These are phyloP conservation scores for Colletotrichum brevisporum DNA, from an alignment of 2,329 filamentous ascomycete genomes.

Conservation along the genomic window DNA sequence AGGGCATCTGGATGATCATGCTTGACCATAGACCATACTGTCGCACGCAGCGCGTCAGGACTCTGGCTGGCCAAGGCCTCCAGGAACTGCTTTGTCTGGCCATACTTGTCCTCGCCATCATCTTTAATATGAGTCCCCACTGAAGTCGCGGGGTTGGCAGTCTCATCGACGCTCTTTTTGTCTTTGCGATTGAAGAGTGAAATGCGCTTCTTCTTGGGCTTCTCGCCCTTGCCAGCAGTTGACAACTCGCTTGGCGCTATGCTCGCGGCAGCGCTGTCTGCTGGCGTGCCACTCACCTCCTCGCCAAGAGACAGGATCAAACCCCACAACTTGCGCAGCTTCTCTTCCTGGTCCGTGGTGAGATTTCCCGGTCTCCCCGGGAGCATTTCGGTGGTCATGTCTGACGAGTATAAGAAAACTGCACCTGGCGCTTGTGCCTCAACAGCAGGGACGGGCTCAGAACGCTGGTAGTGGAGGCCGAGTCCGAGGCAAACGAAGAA, in stretches of 20 bases:
- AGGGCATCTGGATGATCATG: conserved; percentile 93
- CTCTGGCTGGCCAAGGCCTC: conserved; percentile 82
- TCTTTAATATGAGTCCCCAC: conserved; percentile 55
- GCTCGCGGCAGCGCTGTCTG: conserved; percentile 45
- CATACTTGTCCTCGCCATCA: conserved; percentile 89
- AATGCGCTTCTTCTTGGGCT: conserved; percentile 82
- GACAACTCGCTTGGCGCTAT: conserved; percentile 47
- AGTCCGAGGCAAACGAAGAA: conserved; percentile 37
- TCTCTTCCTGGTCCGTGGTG: conserved; percentile 89
- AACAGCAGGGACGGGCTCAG: not conserved
- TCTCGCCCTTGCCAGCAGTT: conserved; percentile 56
- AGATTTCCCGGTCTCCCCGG: conserved; percentile 88
- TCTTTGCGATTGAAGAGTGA: conserved; percentile 76
- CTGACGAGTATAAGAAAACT: conserved; percentile 30
- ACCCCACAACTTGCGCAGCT: conserved; percentile 89
- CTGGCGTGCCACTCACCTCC: conserved; percentile 42
- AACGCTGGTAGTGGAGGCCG: conserved; percentile 29
- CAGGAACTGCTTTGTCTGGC: conserved; percentile 88
- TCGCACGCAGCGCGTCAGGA: conserved; percentile 82
- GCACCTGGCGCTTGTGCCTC: not conserved
- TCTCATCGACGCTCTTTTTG: conserved; percentile 67
- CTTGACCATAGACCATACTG: conserved; percentile 96
- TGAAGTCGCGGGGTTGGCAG: conserved; percentile 50
- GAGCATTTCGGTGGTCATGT: conserved; percentile 61
- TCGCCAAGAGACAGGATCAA: conserved; percentile 76